Percentiles rank a stretch among this genome's conserved stretches.
Evolutionary conservation across 1,139 yeast species (phyloP).

Genomic region (Hyphopichia pseudoburtonii): DNA sequence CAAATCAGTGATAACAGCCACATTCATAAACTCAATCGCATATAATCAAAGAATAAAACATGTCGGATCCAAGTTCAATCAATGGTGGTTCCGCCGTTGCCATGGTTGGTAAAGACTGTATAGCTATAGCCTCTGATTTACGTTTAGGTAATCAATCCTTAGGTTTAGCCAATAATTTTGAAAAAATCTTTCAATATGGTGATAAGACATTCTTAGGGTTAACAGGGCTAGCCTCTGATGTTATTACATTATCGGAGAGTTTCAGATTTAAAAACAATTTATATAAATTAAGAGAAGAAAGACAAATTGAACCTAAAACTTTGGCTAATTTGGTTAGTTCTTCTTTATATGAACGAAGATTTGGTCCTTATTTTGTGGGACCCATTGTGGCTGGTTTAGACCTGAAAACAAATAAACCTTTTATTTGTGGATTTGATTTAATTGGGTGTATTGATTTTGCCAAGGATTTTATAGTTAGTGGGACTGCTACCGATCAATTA

Average conservation of each 20-base stretch:
- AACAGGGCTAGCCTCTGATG: slow-evolving; percentile 96
- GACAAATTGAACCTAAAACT: slow-evolving; percentile 88
- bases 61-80: slow-evolving; percentile 53
- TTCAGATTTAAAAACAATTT: slow-evolving; percentile 84
- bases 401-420: slow-evolving; percentile 79
- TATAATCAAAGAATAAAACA: slow-evolving; percentile 14
- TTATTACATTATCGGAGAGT: slow-evolving; percentile 75
- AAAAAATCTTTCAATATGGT: slow-evolving; percentile 83
- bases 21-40: not conserved
- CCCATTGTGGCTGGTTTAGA: slow-evolving; percentile 96
- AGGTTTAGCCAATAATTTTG: slow-evolving; percentile 90
- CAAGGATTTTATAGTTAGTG: slow-evolving; percentile 93
- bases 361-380: slow-evolving; percentile 96
- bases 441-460: slow-evolving; percentile 97
- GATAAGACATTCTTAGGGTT: slow-evolving; percentile 81
- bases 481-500: slow-evolving; percentile 93
- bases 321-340: slow-evolving; percentile 92
- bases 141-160: slow-evolving; percentile 92
- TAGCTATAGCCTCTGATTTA: slow-evolving; percentile 95
- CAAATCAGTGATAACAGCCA: not conserved
- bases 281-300: slow-evolving; percentile 88
- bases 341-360: slow-evolving; percentile 84
- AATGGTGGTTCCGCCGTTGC: slow-evolving; percentile 92
- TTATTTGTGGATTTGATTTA: slow-evolving; percentile 91
- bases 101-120: slow-evolving; percentile 97